These are phyloP conservation scores for Xylaria intraflava DNA, from an alignment of 495 filamentous ascomycete species.

Conservation along the genomic window DNA sequence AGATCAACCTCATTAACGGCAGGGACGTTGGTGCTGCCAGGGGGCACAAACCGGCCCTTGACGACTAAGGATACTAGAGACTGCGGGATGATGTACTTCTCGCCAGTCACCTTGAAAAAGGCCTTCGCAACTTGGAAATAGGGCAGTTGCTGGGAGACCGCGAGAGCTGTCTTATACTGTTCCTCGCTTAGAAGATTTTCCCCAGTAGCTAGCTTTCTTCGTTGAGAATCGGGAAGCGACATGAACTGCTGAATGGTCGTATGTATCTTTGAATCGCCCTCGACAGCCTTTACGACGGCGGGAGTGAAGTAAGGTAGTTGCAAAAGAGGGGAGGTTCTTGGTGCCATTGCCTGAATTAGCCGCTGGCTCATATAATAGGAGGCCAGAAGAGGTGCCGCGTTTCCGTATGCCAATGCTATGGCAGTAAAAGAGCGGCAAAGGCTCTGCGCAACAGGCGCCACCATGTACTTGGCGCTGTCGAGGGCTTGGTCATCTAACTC, in stretches of 20 bases:
- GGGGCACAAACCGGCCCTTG: slow-evolving; percentile 90
- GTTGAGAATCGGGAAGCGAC: slow-evolving; percentile 64
- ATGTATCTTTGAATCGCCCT: slow-evolving; percentile 70
- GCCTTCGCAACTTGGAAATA: slow-evolving; percentile 80
- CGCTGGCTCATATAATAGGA: slow-evolving; percentile 78
- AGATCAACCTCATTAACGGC: slow-evolving; percentile 69
- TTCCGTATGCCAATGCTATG: slow-evolving; percentile 81
- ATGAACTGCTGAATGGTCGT: slow-evolving; percentile 81
- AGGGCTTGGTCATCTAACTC: slow-evolving; percentile 64
- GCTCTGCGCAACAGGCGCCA: slow-evolving; percentile 75
- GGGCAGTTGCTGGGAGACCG: slow-evolving; percentile 75
- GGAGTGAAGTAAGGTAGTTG: slow-evolving; percentile 87
- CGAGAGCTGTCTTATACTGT: slow-evolving; percentile 69
- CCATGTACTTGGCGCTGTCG: slow-evolving; percentile 68
- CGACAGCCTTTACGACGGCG: slow-evolving; percentile 63
- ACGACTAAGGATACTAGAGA: slow-evolving; percentile 90
- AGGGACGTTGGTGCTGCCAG: slow-evolving; percentile 67
- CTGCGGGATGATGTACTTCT: slow-evolving; percentile 85
- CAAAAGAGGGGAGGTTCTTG: slow-evolving; percentile 76
- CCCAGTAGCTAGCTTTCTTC: slow-evolving; percentile 61
- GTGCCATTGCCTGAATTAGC: slow-evolving; percentile 82
- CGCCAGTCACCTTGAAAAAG: slow-evolving; percentile 97
- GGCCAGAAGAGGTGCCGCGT: slow-evolving; percentile 70
- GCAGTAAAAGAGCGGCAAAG: slow-evolving; percentile 81
- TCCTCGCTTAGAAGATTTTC: slow-evolving; percentile 63